Base-by-base conservation (phyloP, 1,284 basidiomycete genomes). In the Heterobasidion parviporum region DNA sequence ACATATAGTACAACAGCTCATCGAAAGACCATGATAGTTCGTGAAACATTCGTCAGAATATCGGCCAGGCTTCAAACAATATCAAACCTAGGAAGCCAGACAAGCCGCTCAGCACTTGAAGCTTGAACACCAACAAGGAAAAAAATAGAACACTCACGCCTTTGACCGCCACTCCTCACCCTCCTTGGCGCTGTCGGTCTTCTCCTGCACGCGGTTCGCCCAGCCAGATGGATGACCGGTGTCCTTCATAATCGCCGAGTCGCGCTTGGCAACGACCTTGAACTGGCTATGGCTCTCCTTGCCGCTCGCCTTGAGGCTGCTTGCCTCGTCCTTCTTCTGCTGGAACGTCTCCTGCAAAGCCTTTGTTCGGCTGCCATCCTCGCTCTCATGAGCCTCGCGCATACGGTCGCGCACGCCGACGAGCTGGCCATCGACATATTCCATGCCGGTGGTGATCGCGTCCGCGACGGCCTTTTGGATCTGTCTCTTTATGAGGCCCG, bases 341-440 rank as follows among this genome's bases (percentile, higher is more conserved):
- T 79, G 75, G 70, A 86, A 86, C 52, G 83, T 80, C 58, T 89
- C 81, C 70, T 89, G 86, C 62, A 96, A 70, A 3, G 81, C 83
- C 57, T 90, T 73, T 14, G 72, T 74, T 49, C 78, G 75, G 54
- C 70, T 75, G 47, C 63, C 70, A 35, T 80, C 79, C 54, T 85
- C 80, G 46, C 67, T 71, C 47, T 69, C 66, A 70, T 82, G 84
- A 50, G 86, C 89, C 60, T 82, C 82, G 46, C 83, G 80, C 81
- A 93, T 84, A 41, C 83, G 75, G 62, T 91, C 85, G 16, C 86
- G 76, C 34, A 93, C 87, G 16, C 76, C 77, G n/a, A 90, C 86
- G 26, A 98, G 81, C 73, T 96, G 91, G 26, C 87, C 87, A 67
- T 94, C 90, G 41, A 91, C 75, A 65, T 93, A 91, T 70, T 94